These are phyloP conservation scores for Alternaria sp. DNA, from an alignment of 2,329 filamentous ascomycete species.

Conservation along the genomic window DNA sequence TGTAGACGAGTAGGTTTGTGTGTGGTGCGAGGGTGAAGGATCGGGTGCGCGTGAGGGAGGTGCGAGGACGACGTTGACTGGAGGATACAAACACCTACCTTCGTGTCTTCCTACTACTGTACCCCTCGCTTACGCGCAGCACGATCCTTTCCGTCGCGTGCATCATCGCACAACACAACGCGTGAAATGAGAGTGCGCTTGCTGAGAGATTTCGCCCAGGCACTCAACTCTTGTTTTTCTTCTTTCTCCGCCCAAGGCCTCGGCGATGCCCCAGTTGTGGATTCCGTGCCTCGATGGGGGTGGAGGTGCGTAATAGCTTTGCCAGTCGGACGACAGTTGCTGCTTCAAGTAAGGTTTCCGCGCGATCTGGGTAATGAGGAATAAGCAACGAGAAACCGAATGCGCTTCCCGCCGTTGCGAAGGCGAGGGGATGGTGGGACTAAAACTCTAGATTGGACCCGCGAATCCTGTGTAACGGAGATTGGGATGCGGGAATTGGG, in stretches of 20 bases:
- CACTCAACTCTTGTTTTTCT: background rate
- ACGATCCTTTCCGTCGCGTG: background rate
- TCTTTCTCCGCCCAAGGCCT: background rate
- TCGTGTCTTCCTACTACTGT: background rate
- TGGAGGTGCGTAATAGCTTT: background rate
- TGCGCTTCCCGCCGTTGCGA: background rate
- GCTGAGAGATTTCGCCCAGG: background rate
- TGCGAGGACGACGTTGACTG: background rate
- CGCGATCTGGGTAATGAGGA: background rate
- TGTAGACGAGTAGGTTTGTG: background rate
- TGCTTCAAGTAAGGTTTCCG: background rate
- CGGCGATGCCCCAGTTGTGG: background rate
- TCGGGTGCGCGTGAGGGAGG: background rate
- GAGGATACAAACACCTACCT: background rate
- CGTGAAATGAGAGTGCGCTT: background rate
- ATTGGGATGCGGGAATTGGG: background rate
- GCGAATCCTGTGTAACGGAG: background rate
- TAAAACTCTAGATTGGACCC: background rate
- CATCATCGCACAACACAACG: background rate
- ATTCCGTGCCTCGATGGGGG: background rate
- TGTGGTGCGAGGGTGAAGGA: background rate
- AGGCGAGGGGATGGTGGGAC: background rate
- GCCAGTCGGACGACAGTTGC: background rate
- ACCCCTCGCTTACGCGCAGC: background rate
- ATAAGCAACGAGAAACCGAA: background rate